Percentiles rank a stretch among this genome's conserved stretches.
Evolutionary conservation across 805 yeast species (phyloP).

Genomic region (Candida ponderosae): DNA sequence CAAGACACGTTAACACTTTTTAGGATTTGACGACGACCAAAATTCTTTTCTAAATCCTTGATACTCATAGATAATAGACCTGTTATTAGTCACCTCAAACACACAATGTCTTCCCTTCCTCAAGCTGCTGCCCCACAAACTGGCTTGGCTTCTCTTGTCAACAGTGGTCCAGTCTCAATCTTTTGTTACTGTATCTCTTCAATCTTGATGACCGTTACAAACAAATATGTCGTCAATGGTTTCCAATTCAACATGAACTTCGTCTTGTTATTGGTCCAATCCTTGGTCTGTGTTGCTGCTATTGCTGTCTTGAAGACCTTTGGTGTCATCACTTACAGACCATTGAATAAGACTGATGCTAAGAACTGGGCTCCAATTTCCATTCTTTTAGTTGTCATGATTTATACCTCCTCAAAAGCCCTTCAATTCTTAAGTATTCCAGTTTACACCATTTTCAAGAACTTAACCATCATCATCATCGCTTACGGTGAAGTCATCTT

Average conservation of each 20-base stretch:
- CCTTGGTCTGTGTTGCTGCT: constrained; percentile 71
- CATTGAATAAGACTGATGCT: constrained; percentile 79
- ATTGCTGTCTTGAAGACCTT: constrained; percentile 65
- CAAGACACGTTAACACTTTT: too few relatives aligned
- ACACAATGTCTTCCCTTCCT: constrained; percentile 7
- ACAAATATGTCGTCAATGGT: constrained; percentile 79
- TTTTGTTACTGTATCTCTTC: constrained; percentile 87
- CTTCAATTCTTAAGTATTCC: constrained; percentile 87
- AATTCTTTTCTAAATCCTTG: too few relatives aligned
- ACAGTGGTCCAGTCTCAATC: constrained; percentile 56
- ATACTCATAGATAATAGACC: too few relatives aligned
- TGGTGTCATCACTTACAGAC: constrained; percentile 80
- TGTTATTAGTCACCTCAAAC: too few relatives aligned
- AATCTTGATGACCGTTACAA: constrained; percentile 94
- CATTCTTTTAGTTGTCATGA: constrained; percentile 81
- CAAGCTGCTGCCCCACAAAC: constrained; percentile 13
- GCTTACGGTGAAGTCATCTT: constrained; percentile 98
- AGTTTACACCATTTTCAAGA: constrained; percentile 96
- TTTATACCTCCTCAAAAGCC: constrained; percentile 94
- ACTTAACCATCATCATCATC: constrained; percentile 90
- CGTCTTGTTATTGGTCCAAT: constrained; percentile 82
- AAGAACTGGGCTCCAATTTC: constrained; percentile 96
- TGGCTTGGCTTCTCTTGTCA: constrained; percentile 26
- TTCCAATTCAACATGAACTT: constrained; percentile 79
- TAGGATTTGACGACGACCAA: too few relatives aligned